These are phyloP conservation scores for Erodium chrysanthum DNA, from an alignment of 441 rosid species.

Conservation along the genomic window DNA sequence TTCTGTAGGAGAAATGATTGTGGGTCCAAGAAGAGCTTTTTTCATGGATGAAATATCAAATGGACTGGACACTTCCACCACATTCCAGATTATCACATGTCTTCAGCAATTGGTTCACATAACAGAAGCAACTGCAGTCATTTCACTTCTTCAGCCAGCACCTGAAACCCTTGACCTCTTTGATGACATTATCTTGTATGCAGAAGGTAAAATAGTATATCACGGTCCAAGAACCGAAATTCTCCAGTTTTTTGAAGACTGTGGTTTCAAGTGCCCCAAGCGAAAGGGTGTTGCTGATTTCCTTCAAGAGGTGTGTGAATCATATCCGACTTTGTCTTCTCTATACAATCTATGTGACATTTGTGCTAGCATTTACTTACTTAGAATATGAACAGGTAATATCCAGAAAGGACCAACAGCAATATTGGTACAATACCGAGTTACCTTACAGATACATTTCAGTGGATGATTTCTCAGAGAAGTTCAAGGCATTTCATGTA, in stretches of 20 bases:
- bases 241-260: slow-evolving; percentile 42
- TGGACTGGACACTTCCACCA: slow-evolving; percentile 61
- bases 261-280: slow-evolving; percentile 55
- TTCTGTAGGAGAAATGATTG: slow-evolving; percentile 47
- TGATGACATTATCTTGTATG: slow-evolving; percentile 32
- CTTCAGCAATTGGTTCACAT: slow-evolving; percentile 53
- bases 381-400: no score
- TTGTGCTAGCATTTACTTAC: no score
- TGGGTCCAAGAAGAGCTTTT: slow-evolving; percentile 53
- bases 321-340: no score
- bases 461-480: no score
- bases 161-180: slow-evolving; percentile 54
- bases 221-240: slow-evolving; percentile 40
- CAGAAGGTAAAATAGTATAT: slow-evolving; percentile 37
- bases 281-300: slow-evolving; percentile 62
- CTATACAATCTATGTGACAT: no score
- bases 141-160: slow-evolving; percentile 60
- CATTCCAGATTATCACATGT: slow-evolving; percentile 51
- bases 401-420: no score
- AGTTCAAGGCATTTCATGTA: no score
- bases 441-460: no score
- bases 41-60: slow-evolving; percentile 67
- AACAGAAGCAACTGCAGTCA: slow-evolving; percentile 40
- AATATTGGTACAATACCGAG: no score
- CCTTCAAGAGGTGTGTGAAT: slow-evolving; percentile 40